Conservation (phyloP, 768 basidiomycete species). For the Pleurotus pulmonarius region DNA sequence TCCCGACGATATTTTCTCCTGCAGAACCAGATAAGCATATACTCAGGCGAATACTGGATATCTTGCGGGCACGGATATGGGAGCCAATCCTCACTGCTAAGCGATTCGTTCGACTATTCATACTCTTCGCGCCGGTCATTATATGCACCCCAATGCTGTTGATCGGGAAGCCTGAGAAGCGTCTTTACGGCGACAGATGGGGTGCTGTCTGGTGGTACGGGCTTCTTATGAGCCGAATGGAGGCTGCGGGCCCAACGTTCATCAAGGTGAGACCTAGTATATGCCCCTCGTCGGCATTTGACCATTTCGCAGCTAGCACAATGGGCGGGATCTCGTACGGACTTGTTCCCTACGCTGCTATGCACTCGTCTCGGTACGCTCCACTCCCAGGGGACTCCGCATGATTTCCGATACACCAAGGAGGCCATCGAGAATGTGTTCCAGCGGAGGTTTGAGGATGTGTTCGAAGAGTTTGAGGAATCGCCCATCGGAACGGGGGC, state of each 20-base stretch:
- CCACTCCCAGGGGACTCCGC: conserved; percentile 85
- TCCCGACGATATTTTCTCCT: conserved; percentile 58
- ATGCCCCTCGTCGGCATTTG: conserved; percentile 11
- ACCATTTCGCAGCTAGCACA: conserved; percentile 70
- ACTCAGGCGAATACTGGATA: conserved; percentile 32
- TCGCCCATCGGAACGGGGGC: conserved; percentile 95
- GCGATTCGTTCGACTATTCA: conserved; percentile 79
- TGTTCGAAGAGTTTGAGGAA: conserved; percentile 88
- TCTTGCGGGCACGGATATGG: conserved; percentile 62
- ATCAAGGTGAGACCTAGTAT: conserved; percentile 64
- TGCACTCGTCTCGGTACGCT: conserved; percentile 82
- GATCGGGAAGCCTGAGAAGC: conserved; percentile 50
- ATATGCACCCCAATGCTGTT: conserved; percentile 81
- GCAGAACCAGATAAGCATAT: conserved; percentile 56
- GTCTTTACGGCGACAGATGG: conserved; percentile 75
- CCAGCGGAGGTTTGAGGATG: conserved; percentile 75
- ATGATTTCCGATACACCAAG: conserved; percentile 77
- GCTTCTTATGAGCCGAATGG: conserved; percentile 86
- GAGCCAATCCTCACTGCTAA: conserved; percentile 82
- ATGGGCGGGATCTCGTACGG: conserved; percentile 96
- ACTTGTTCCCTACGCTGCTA: conserved; percentile 84
- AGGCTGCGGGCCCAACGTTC: conserved; percentile 93
- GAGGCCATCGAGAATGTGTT: conserved; percentile 82
- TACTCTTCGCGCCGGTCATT: conserved; percentile 86
- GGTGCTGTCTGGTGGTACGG: conserved; percentile 98